phyloP scores from a whole-genome alignment of 441 rosid genomes.

The Gossypium lobatum region DNA sequence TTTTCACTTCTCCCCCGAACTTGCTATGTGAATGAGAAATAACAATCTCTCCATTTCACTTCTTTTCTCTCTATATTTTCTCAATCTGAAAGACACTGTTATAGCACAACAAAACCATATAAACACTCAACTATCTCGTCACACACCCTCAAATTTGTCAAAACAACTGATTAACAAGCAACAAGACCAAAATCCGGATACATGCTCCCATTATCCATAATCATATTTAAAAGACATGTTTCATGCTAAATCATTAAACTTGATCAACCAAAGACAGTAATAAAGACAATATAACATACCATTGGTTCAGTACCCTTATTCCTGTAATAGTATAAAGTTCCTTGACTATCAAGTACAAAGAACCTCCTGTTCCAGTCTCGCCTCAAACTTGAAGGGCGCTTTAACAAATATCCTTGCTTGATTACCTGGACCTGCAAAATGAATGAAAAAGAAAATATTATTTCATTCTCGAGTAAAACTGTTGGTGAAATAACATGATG shows the following conservation, averaged over 20 bases:
- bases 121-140: not conserved
- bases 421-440: conserved; percentile 47
- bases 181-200: not conserved
- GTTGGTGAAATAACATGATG: conserved; percentile 7
- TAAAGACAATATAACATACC: conserved; percentile 38
- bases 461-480: conserved; percentile 5
- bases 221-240: not conserved
- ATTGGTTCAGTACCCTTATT: conserved; percentile 46
- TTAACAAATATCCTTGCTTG: conserved; percentile 82
- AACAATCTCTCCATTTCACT: not conserved
- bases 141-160: not conserved
- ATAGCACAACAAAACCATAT: not conserved
- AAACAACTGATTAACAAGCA: not conserved
- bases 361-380: conserved; percentile 92
- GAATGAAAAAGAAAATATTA: conserved; percentile 9
- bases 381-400: conserved; percentile 70
- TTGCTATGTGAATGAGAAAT: not conserved
- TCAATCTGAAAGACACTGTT: not conserved
- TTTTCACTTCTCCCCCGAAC: not conserved
- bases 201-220: not conserved
- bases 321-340: conserved; percentile 69
- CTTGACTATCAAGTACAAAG: conserved; percentile 83
- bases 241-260: not conserved
- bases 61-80: not conserved
- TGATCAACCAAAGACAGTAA: not conserved